phyloP scores from a whole-genome alignment of 2,329 filamentous ascomycete genomes.

The Bipolaris zeicola region DNA sequence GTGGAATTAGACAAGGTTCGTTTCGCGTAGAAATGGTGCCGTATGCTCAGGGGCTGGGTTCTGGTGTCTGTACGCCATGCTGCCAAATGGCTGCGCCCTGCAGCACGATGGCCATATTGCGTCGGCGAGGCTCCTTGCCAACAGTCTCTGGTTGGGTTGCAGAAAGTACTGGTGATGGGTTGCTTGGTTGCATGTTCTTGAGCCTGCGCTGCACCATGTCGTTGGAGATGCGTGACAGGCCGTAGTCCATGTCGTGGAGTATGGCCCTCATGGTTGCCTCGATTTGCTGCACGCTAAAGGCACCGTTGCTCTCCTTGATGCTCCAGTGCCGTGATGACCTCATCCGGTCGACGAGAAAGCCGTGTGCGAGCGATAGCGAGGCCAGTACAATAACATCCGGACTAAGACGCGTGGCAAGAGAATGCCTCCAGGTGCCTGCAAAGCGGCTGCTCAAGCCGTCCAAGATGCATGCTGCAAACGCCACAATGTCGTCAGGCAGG shows the following conservation, averaged over 20 bases:
- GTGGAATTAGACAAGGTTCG: constrained; percentile 9
- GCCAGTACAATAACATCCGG: constrained; percentile 46
- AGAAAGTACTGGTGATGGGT: constrained; percentile 3
- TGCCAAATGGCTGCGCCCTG: constrained; percentile 39
- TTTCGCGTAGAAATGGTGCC: constrained; percentile 1
- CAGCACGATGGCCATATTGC: constrained; percentile 35
- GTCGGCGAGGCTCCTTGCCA: constrained; percentile 24
- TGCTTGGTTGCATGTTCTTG: constrained; percentile 37
- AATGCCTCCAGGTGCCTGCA: constrained; percentile 37
- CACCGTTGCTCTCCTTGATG: constrained; percentile 27
- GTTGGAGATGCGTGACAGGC: constrained; percentile 42
- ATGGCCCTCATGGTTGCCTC: constrained; percentile 43
- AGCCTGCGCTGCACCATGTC: constrained; percentile 41
- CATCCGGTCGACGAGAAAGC: constrained; percentile 41
- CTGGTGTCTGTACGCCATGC: constrained; percentile 46
- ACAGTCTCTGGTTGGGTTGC: neutral
- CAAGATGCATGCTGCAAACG: constrained; percentile 48
- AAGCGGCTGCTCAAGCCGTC: constrained; percentile 44
- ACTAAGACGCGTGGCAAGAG: constrained; percentile 24
- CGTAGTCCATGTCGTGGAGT: constrained; percentile 46
- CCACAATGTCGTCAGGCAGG: constrained; percentile 44
- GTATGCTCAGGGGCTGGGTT: constrained; percentile 44
- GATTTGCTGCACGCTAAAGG: constrained; percentile 39
- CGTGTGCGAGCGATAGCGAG: constrained; percentile 43
- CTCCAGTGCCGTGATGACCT: constrained; percentile 44